These are phyloP conservation scores for Penicillium lividum DNA, from an alignment of 495 filamentous ascomycete genomes.

Conservation along the genomic window DNA sequence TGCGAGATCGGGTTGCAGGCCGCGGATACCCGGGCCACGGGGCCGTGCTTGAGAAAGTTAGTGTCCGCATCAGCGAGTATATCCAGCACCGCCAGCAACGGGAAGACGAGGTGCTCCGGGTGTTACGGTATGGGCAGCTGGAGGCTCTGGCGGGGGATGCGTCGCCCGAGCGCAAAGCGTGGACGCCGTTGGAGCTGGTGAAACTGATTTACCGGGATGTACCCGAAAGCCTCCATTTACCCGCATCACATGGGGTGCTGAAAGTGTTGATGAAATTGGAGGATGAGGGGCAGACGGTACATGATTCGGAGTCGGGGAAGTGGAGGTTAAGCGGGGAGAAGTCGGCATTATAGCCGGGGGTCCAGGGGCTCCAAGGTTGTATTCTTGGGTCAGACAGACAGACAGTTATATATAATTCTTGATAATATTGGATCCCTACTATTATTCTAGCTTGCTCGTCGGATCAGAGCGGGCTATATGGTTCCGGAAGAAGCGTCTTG, in stretches of 20 bases:
- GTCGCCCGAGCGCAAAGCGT: slow-evolving; percentile 40
- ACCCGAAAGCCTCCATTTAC: slow-evolving; percentile 68
- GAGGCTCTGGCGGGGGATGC: slow-evolving; percentile 35
- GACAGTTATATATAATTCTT: background rate
- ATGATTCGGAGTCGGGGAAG: slow-evolving; percentile 44
- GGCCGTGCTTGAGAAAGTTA: slow-evolving; percentile 66
- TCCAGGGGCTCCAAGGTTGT: background rate
- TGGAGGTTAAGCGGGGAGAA: slow-evolving; percentile 52
- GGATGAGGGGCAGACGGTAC: slow-evolving; percentile 61
- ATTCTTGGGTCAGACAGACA: background rate
- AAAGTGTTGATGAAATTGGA: slow-evolving; percentile 71
- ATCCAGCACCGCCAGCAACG: slow-evolving; percentile 75
- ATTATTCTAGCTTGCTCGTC: background rate
- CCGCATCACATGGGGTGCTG: slow-evolving; percentile 68
- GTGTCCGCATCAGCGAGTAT: slow-evolving; percentile 71
- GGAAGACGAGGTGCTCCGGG: slow-evolving; percentile 77
- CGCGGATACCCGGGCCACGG: slow-evolving; percentile 92
- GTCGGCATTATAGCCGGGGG: slow-evolving; percentile 24
- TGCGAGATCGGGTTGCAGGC: slow-evolving; percentile 63
- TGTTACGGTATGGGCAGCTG: slow-evolving; percentile 51
- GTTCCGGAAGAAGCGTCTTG: background rate
- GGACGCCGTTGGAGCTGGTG: slow-evolving; percentile 80
- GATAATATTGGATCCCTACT: background rate
- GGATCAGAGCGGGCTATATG: background rate
- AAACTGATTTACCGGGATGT: slow-evolving; percentile 81